Evolutionary conservation across 495 filamentous ascomycete genomes (phyloP).

Genomic region (Sphaerosporella brunnea): DNA sequence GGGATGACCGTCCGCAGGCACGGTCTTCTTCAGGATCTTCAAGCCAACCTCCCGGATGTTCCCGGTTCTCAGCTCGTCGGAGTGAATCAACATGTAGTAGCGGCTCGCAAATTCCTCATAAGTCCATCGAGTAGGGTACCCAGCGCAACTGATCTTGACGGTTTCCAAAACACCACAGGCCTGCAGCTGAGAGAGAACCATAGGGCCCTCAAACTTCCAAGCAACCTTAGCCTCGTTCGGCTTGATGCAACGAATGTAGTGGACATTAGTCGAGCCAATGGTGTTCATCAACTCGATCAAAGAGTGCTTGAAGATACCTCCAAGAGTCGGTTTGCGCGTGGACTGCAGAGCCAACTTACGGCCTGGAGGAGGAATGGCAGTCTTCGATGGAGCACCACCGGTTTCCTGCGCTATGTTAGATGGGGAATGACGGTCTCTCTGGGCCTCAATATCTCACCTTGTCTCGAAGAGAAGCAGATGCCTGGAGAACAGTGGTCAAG

Average conservation of each 20-base stretch:
- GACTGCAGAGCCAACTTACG: slow-evolving; percentile 29
- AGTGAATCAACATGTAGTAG: slow-evolving; percentile 97
- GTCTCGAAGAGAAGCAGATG: slow-evolving; percentile 70
- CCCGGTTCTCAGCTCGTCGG: slow-evolving; percentile 76
- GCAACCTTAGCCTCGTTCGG: slow-evolving; percentile 92
- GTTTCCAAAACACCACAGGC: slow-evolving; percentile 98
- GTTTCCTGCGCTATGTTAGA: no score
- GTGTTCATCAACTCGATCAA: slow-evolving; percentile 96
- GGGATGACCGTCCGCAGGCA: slow-evolving; percentile 39
- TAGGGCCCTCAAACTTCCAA: slow-evolving; percentile 97
- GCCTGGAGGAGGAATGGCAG: slow-evolving; percentile 2
- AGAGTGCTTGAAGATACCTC: slow-evolving; percentile 96
- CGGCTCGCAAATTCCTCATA: slow-evolving; percentile 96
- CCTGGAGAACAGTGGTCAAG: slow-evolving; percentile 65
- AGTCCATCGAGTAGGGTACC: slow-evolving; percentile 95
- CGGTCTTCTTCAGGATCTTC: slow-evolving; percentile 74
- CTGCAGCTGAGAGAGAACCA: slow-evolving; percentile 93
- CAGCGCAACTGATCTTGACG: slow-evolving; percentile 91
- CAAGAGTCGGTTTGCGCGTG: slow-evolving; percentile 89
- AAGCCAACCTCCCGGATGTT: slow-evolving; percentile 76
- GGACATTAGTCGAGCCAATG: slow-evolving; percentile 93
- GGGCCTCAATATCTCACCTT: no score
- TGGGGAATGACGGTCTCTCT: no score
- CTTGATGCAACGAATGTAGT: slow-evolving; percentile 99
- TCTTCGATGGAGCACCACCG: slow-evolving; percentile 3